Evolutionary conservation across 371 early-diverging fungal species (phyloP), one percentile per base, ranked within the genome.

Genomic region (Lichtheimia corymbifera): DNA sequence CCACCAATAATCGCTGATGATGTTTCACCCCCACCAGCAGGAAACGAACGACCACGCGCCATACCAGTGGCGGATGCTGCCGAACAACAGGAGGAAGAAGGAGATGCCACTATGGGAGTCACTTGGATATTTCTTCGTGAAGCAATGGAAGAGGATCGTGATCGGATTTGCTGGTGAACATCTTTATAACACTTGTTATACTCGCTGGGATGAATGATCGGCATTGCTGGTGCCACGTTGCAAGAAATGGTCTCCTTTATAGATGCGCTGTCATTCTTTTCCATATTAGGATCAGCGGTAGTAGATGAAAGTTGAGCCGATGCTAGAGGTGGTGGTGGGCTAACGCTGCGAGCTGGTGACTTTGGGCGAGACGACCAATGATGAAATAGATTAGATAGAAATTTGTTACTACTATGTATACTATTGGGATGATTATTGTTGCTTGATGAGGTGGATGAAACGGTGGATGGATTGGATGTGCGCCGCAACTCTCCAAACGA

Each of bases 151-250:
- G 45, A 14, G 25, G 51, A 50, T 62, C 59, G 30, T 42, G 45
- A 17, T 20, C 50, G 27, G 58, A 50, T 45, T 51, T 30, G 53
- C 53, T 45, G 47, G 12, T 18, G 47, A 47, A 18, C 18, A 11
- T 47, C 47, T 22, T 47, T 47, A 35, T 67, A 24, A 30, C 57
- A 68, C 18, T 68, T 66, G 42, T 75, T 70, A 28, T 72, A 75
- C 59, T 75, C 73, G 27, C 73, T 72, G 5, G 76, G 76, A 49
- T 75, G 72, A 35, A 75, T 72, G 50, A 75, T 75, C 15, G 70
- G 70, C 0, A 61, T 43, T 7, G 64, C 64, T 18, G 61, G 50
- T 18, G 63, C 59, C 20, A 65, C 65, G 22, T 47, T 47, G 47
- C 18, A 35, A 35, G 22, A 27, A 20, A 35, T 2, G 6, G 15